Base-by-base conservation (phyloP, 805 yeast species). In the Kluyveromyces lactis region DNA sequence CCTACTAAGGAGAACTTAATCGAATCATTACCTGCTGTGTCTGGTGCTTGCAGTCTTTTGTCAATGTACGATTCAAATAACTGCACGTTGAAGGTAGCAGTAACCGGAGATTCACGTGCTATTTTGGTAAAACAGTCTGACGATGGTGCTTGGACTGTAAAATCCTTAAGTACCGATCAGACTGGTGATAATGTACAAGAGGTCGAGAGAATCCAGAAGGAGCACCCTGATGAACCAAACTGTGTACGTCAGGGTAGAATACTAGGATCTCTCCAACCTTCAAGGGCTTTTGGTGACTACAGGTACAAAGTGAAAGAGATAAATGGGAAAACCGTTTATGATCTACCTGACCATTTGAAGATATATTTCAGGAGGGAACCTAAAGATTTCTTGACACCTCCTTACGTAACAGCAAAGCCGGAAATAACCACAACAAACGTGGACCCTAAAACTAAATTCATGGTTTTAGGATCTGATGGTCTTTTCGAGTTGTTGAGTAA, bases 341-440 rank as follows among this genome's bases (percentile, higher is more conserved):
- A 79, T 17, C 72, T 86, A 41, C 97, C 94, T 53, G 81, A 81
- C 35, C 80, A 85, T 50, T 72, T 80, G 45, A 79, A 79, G 51
- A 80, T 87, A 49, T 89, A 90, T 57, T 94, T 95, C 26, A 73
- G 90, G 56, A 74, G 84, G 18, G 67, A 68, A 31, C 94, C 94
- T 24, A 74, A 75, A 38, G 74, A 77, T 49, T 71, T 86, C 44
- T 68, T 78, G 43, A 81, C 96, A 2, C 98, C 98, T 3, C 98
- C 98, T 0, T 92, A 92, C 59, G 97, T 92, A 27, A 92, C 98
- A 1, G 97, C 98, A 1, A 89, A 82, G 58, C 98, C 98, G 0
- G 95, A 83, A 21, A 71, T 89, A 18, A 82, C 95, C 2, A 79
- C 95, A 2, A 81, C 89, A 10, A 77, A 79, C 52, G 73, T 89